Evolutionary conservation across 371 early-diverging fungal genomes (phyloP).

Genomic region (Rhizopus arrhizus): DNA sequence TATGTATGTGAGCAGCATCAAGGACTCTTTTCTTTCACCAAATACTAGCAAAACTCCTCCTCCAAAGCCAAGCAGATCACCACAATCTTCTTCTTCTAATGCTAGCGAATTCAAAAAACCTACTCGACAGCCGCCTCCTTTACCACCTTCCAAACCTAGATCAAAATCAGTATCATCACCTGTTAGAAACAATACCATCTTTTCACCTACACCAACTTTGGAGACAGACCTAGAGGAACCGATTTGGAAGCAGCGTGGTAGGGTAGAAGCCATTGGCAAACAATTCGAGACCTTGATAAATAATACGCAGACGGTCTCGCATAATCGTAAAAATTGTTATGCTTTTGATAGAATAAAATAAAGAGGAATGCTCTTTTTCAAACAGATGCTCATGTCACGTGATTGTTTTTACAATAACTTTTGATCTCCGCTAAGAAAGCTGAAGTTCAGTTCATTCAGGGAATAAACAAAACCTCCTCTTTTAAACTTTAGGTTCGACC

Average conservation of each 20-base stretch:
- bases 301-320: background rate
- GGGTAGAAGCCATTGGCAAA: conserved; percentile 28
- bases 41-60: conserved; percentile 34
- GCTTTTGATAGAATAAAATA: background rate
- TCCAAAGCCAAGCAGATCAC: background rate
- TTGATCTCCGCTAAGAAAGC: background rate
- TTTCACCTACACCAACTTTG: background rate
- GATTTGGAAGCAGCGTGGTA: conserved; percentile 19
- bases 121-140: conserved; percentile 6
- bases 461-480: conserved; percentile 24
- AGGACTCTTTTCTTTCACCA: conserved; percentile 24
- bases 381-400: background rate
- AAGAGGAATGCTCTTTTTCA: background rate
- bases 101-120: background rate
- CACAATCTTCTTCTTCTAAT: background rate
- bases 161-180: conserved; percentile 40
- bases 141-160: conserved; percentile 29
- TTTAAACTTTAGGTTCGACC: conserved; percentile 32
- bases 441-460: background rate
- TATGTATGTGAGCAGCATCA: conserved; percentile 11
- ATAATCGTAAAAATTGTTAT: background rate
- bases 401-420: background rate
- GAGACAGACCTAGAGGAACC: background rate
- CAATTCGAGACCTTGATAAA: conserved; percentile 31
- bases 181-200: background rate